phyloP scores from a whole-genome alignment of 2,329 filamentous ascomycete species.

The Sarocladium oryzae region DNA sequence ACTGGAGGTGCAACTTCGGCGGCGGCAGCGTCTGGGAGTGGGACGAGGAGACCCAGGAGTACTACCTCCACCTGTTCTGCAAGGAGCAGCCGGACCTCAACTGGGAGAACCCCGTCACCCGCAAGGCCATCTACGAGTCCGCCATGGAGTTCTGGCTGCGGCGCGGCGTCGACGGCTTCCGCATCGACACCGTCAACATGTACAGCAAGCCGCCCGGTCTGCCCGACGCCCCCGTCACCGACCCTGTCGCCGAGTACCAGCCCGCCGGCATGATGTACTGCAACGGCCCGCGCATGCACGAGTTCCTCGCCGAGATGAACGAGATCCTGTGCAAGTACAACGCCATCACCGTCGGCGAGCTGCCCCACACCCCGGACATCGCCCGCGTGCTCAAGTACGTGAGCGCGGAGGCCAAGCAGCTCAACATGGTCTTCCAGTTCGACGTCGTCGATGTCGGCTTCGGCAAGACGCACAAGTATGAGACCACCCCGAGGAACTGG shows the following conservation, averaged over 20 bases:
- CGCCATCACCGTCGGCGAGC: conserved; percentile 65
- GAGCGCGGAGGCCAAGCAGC: conserved; percentile 47
- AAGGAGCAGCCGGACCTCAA: conserved; percentile 78
- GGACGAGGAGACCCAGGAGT: conserved; percentile 66
- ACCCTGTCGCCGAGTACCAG: conserved; percentile 41
- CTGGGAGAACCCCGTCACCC: conserved; percentile 66
- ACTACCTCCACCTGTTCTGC: conserved; percentile 71
- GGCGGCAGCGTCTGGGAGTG: conserved; percentile 61
- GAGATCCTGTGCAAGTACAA: conserved; percentile 53
- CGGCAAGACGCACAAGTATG: conserved; percentile 44
- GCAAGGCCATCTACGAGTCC: conserved; percentile 62
- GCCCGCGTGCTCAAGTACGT: conserved; percentile 54
- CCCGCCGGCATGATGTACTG: conserved; percentile 51
- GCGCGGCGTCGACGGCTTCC: conserved; percentile 65
- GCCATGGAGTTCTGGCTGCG: conserved; percentile 76
- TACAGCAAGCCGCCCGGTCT: conserved; percentile 58
- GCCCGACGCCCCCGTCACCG: conserved; percentile 50
- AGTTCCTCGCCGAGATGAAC: conserved; percentile 62
- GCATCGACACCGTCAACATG: conserved; percentile 70
- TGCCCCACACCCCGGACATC: conserved; percentile 55
- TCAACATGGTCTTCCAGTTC: conserved; percentile 67
- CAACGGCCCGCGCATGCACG: conserved; percentile 63
- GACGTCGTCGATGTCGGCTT: conserved; percentile 56
- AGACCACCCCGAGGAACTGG: conserved; percentile 39
- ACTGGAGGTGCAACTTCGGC: conserved; percentile 61